Evolutionary conservation across 1,284 basidiomycete genomes (phyloP).

Genomic region (Microstroma glucosiphilum): DNA sequence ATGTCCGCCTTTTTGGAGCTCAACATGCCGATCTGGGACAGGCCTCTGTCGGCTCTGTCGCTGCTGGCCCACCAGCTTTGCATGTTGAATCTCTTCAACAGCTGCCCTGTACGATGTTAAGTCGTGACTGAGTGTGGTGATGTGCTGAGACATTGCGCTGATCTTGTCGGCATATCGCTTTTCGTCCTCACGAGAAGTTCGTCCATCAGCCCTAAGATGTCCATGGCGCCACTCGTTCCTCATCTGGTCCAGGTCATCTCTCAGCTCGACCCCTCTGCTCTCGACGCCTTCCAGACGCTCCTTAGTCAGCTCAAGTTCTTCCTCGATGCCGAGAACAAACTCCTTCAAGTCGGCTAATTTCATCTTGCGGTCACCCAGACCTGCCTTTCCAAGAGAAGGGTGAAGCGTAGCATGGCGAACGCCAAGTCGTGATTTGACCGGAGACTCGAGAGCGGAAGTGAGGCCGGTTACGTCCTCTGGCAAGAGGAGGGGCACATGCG

Average conservation of each 20-base stretch:
- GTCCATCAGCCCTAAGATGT: neutral
- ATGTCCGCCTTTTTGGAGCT: neutral
- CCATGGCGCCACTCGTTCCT: neutral
- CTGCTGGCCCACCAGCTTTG: neutral
- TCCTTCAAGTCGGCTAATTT: slow-evolving; percentile 26
- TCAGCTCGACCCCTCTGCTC: slow-evolving; percentile 20
- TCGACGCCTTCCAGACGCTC: slow-evolving; percentile 30
- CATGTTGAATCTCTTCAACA: slow-evolving; percentile 22
- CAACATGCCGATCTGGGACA: neutral
- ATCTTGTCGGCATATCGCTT: neutral
- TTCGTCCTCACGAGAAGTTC: slow-evolving; percentile 16
- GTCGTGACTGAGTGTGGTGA: slow-evolving; percentile 20
- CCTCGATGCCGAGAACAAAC: slow-evolving; percentile 29
- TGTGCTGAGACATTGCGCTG: slow-evolving; percentile 1
- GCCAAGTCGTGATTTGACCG: slow-evolving; percentile 21
- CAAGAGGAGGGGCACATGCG: neutral
- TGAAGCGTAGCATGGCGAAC: slow-evolving; percentile 27
- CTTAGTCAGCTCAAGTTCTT: slow-evolving; percentile 27
- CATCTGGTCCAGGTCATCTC: slow-evolving; percentile 2
- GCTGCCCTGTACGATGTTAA: slow-evolving; percentile 19
- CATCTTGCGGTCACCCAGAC: slow-evolving; percentile 13
- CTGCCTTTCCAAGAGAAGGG: slow-evolving; percentile 19
- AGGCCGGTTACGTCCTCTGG: slow-evolving; percentile 30
- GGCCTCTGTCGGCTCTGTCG: neutral
- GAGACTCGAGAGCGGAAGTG: slow-evolving; percentile 29